These are phyloP conservation scores for Galerina sulciceps DNA, from an alignment of 768 basidiomycete species.

Conservation along the genomic window DNA sequence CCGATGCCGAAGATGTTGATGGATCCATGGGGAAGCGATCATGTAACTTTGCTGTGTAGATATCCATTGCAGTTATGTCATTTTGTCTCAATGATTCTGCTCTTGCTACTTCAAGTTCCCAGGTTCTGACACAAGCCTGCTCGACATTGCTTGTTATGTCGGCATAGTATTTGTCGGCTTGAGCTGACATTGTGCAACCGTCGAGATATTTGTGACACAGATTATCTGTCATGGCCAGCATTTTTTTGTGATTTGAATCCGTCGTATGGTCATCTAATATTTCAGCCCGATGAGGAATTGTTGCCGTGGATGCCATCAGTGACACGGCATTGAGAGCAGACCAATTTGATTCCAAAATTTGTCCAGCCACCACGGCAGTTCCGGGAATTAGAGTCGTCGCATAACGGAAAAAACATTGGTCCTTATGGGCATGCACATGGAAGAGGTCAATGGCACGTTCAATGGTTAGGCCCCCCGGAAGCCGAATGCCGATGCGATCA, in stretches of 20 bases:
- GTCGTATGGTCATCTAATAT: constrained; percentile 27
- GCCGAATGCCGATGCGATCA: constrained; percentile 2
- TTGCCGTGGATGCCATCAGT: constrained; percentile 13
- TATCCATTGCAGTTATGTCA: constrained; percentile 6
- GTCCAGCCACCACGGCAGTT: too few relatives aligned
- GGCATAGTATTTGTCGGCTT: neutral
- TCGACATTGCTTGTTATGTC: neutral
- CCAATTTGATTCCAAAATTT: too few relatives aligned
- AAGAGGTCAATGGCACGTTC: constrained; percentile 25
- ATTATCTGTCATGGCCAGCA: constrained; percentile 12
- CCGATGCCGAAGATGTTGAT: neutral
- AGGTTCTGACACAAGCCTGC: neutral
- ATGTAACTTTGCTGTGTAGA: neutral
- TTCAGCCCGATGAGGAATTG: constrained; percentile 17
- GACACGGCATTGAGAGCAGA: too few relatives aligned
- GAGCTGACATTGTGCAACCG: neutral
- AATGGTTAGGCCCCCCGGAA: constrained; percentile 5
- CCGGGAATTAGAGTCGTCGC: constrained; percentile 19
- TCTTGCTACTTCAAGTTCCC: neutral
- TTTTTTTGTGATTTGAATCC: constrained; percentile 29
- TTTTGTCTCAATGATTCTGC: neutral
- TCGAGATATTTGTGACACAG: too few relatives aligned
- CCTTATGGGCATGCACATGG: constrained; percentile 30
- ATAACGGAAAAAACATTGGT: constrained; percentile 30
- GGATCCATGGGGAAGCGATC: neutral